Evolutionary conservation across 2,329 filamentous ascomycete genomes (phyloP), one percentile per base, ranked within the genome.

Genomic region (Sphaerulina populicola): DNA sequence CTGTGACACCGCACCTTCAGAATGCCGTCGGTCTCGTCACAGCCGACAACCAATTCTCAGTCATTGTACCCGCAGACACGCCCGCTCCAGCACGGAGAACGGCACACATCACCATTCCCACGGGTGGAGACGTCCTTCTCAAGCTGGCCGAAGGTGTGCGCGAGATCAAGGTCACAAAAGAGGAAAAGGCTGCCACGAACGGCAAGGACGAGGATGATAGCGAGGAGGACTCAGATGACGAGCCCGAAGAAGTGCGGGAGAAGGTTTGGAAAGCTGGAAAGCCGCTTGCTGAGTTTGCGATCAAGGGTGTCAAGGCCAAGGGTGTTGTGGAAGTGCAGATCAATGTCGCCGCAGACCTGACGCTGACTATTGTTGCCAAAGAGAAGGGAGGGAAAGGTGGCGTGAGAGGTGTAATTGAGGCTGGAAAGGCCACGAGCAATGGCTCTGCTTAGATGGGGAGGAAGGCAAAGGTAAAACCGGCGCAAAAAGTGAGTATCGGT

Each of bases 241-340:
- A 94, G 62, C 85, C 85, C 49, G 87, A 95, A 70, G 90, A 96
- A 74, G 78, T 83, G 64, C 79, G 90, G 58, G 86, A 94, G 73
- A 89, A 93, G 78, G 76, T 93, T 53, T 96, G 89, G 88, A 95
- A 94, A 78, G 79, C 88, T 43, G 86, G 87, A 61, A 81, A 77
- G 57, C 76, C 83, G 29, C 80, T 98, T 54, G 90, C 89, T 54
- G 93, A 98, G 75, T 85, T 88, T 9, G 86, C 85, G 30, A 73
- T 98, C 68, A 85, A 80, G 70, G 87, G 78, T 53, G 80, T 94
- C 61, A 91, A 91, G 81, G 89, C 91, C 74, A 85, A 82, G 53
- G 80, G 81, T 64, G 95, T 95, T 77, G 82, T 98, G 59, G 93
- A 98, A 77, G 83, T 97, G 49, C 94, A 88, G 68, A 80, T 97